Evolutionary conservation across 1,284 basidiomycete species (phyloP).

Genomic region (Omphalotus olearius): DNA sequence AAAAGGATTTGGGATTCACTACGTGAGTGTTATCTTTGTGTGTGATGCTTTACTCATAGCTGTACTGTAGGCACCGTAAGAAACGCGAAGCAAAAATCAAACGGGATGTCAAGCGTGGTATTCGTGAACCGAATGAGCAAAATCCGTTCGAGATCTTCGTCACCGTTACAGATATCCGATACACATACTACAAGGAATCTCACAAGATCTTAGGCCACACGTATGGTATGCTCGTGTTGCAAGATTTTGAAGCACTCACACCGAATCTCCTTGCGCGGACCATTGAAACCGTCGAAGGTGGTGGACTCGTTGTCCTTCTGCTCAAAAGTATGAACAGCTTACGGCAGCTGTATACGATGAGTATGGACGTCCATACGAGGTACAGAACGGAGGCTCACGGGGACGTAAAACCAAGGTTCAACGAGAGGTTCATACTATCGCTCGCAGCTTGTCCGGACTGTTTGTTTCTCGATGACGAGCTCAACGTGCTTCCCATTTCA

Average conservation of each 20-base stretch:
- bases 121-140: slow-evolving; percentile 92
- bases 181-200: slow-evolving; percentile 92
- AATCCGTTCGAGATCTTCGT: slow-evolving; percentile 99
- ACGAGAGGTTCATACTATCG: slow-evolving; percentile 96
- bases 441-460: slow-evolving; percentile 90
- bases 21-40: slow-evolving; percentile 46
- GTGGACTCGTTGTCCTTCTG: slow-evolving; percentile 88
- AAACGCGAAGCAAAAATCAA: slow-evolving; percentile 96
- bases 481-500: slow-evolving; percentile 97
- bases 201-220: slow-evolving; percentile 97
- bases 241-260: slow-evolving; percentile 98
- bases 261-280: slow-evolving; percentile 96
- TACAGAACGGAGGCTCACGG: slow-evolving; percentile 92
- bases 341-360: slow-evolving; percentile 92
- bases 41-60: slow-evolving; percentile 4
- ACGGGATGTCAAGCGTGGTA: slow-evolving; percentile 89
- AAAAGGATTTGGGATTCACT: slow-evolving; percentile 94
- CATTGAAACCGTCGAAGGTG: slow-evolving; percentile 98
- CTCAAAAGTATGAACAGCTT: slow-evolving; percentile 96
- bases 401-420: slow-evolving; percentile 91
- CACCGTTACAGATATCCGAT: slow-evolving; percentile 97
- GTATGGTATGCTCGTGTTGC: slow-evolving; percentile 95
- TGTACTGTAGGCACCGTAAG: slow-evolving; percentile 77
- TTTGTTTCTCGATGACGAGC: slow-evolving; percentile 93
- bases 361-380: slow-evolving; percentile 95